phyloP scores from a whole-genome alignment of 768 basidiomycete genomes.

The Leccinum boreale region DNA sequence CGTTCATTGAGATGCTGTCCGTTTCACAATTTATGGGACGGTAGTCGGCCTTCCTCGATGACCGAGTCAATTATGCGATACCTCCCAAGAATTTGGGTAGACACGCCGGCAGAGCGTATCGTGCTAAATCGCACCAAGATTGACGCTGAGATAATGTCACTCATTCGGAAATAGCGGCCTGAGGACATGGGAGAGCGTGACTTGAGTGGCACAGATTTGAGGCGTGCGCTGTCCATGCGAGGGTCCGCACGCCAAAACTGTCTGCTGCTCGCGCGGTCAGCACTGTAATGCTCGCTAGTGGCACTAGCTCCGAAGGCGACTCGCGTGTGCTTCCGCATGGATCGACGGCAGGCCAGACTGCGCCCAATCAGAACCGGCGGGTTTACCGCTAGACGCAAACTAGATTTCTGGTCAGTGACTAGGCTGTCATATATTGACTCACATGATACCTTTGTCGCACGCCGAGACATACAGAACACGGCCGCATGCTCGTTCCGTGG shows the following conservation, averaged over 20 bases:
- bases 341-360: neutral
- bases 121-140: conserved; percentile 8
- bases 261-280: neutral
- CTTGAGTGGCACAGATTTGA: neutral
- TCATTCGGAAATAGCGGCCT: neutral
- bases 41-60: conserved; percentile 1
- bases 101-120: neutral
- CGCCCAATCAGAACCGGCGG: neutral
- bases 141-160: conserved; percentile 13
- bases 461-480: neutral
- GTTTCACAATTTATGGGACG: conserved; percentile 6
- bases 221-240: conserved; percentile 10
- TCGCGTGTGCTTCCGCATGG: neutral
- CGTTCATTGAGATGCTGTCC: neutral
- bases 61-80: neutral
- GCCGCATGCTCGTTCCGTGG: neutral
- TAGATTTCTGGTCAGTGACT: neutral
- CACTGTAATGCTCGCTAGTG: neutral
- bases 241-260: neutral
- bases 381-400: neutral
- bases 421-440: neutral
- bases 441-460: neutral
- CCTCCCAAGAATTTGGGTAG: neutral
- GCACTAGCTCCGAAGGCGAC: neutral
- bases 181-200: neutral